These are phyloP conservation scores for Fusarium sp. DNA, from an alignment of 2,329 filamentous ascomycete species.

Conservation along the genomic window DNA sequence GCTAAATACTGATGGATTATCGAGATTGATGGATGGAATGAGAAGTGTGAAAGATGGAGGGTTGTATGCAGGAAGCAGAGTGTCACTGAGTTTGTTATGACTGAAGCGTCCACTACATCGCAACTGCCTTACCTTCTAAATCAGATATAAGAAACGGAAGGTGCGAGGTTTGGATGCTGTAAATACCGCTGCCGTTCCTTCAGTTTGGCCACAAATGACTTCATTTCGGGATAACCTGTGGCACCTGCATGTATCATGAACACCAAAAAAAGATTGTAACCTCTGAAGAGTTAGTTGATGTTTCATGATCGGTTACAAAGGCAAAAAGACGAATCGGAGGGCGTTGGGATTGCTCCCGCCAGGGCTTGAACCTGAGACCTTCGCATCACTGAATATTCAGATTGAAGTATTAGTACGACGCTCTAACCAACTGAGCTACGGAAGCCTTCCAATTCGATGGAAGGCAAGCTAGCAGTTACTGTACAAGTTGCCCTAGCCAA, in stretches of 20 bases:
- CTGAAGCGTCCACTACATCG: background rate
- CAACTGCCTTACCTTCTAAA: background rate
- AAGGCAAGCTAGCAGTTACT: accelerated
- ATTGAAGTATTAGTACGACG: constrained; percentile 47
- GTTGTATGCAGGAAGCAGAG: background rate
- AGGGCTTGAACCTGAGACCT: constrained; percentile 50
- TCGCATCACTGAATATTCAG: constrained; percentile 44
- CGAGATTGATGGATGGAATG: background rate
- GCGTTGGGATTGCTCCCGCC: constrained; percentile 46
- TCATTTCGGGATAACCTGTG: background rate
- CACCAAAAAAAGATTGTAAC: background rate
- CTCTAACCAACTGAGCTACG: constrained; percentile 49
- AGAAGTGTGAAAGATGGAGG: background rate
- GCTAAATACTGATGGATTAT: constrained; percentile 5
- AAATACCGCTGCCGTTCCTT: background rate
- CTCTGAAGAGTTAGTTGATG: background rate
- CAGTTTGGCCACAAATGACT: background rate
- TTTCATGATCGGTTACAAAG: background rate
- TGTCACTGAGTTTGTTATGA: background rate
- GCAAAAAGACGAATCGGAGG: constrained; percentile 32
- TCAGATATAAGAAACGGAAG: background rate
- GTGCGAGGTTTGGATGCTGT: background rate
- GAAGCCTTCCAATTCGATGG: constrained; percentile 43
- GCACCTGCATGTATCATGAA: background rate
- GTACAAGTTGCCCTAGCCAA: accelerated